These are phyloP conservation scores for Lathyrus tuberosus DNA, from an alignment of 306 rosid genomes.

Conservation along the genomic window DNA sequence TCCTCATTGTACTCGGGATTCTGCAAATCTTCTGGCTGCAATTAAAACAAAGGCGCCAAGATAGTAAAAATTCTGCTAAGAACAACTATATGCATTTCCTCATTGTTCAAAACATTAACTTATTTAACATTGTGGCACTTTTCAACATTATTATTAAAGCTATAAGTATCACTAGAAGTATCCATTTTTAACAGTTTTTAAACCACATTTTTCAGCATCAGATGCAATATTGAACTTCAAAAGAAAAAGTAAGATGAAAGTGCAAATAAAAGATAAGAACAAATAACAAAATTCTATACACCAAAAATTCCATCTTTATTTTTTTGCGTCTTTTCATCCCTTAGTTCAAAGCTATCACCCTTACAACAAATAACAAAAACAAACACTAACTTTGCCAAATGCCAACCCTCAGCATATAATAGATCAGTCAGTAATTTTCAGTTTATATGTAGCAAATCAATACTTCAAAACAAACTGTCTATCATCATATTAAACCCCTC, in stretches of 20 bases:
- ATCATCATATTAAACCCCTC: neutral
- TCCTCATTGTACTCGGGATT: constrained; percentile 11
- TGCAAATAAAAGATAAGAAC: constrained; percentile 16
- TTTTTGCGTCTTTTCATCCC: constrained; percentile 47
- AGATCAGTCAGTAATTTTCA: neutral
- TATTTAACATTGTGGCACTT: too few relatives aligned
- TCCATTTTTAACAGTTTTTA: constrained; percentile 33
- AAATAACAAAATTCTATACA: constrained; percentile 18
- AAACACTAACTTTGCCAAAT: neutral
- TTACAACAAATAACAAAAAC: constrained; percentile 37
- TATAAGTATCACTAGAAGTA: constrained; percentile 32
- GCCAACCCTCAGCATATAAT: neutral
- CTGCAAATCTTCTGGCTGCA: constrained; percentile 30
- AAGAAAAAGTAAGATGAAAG: constrained; percentile 20
- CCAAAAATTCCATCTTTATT: constrained; percentile 37
- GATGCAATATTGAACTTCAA: constrained; percentile 11
- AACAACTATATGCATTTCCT: neutral
- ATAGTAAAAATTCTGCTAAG: constrained; percentile 8
- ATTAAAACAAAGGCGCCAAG: constrained; percentile 10
- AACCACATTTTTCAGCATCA: constrained; percentile 15
- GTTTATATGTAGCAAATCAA: constrained; percentile 27
- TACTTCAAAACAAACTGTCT: constrained; percentile 4
- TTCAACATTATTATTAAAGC: neutral
- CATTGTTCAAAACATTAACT: too few relatives aligned
- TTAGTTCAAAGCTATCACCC: constrained; percentile 51